These are phyloP conservation scores for Trichoderma cornu-damae DNA, from an alignment of 2,329 filamentous ascomycete species.

Conservation along the genomic window DNA sequence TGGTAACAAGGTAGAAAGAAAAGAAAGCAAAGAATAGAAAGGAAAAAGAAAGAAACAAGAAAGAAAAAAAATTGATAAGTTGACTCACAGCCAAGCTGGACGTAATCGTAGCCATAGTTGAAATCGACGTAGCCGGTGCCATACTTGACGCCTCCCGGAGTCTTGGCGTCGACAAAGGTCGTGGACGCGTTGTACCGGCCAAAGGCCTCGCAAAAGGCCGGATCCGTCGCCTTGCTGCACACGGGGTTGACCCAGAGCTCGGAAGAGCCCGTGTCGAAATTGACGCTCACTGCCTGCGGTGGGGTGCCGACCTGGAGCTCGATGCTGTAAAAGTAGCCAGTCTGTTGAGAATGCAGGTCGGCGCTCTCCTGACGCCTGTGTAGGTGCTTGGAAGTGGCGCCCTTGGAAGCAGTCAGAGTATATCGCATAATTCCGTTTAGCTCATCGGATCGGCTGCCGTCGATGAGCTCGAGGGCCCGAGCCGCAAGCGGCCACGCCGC, in stretches of 20 bases:
- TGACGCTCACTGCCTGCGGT: constrained; percentile 35
- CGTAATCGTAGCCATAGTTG: constrained; percentile 33
- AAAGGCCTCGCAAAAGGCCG: constrained; percentile 27
- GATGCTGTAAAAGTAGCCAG: constrained; percentile 37
- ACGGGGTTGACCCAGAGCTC: constrained; percentile 42
- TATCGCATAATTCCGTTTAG: constrained; percentile 29
- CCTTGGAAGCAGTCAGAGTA: constrained; percentile 27
- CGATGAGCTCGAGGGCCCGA: constrained; percentile 21
- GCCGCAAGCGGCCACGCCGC: constrained; percentile 29
- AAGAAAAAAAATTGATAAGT: neutral
- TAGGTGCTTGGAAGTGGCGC: constrained; percentile 28
- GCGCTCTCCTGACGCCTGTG: constrained; percentile 30
- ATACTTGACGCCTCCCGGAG: constrained; percentile 28
- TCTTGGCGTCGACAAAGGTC: constrained; percentile 28
- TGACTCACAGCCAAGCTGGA: constrained; percentile 32
- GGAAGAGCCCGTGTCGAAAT: constrained; percentile 39
- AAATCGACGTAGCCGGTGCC: constrained; percentile 32
- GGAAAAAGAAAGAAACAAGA: neutral
- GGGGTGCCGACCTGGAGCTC: constrained; percentile 37
- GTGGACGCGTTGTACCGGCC: constrained; percentile 31
- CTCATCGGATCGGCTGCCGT: constrained; percentile 25
- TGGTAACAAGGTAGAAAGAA: no score
- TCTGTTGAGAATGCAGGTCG: constrained; percentile 25
- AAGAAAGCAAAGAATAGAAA: no score
- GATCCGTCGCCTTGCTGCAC: constrained; percentile 31